Percentiles rank a stretch among this genome's conserved stretches.
These are phyloP conservation scores for Coemansia sp. DNA, from an alignment of 192 early-diverging fungal species.

Conservation along the genomic window DNA sequence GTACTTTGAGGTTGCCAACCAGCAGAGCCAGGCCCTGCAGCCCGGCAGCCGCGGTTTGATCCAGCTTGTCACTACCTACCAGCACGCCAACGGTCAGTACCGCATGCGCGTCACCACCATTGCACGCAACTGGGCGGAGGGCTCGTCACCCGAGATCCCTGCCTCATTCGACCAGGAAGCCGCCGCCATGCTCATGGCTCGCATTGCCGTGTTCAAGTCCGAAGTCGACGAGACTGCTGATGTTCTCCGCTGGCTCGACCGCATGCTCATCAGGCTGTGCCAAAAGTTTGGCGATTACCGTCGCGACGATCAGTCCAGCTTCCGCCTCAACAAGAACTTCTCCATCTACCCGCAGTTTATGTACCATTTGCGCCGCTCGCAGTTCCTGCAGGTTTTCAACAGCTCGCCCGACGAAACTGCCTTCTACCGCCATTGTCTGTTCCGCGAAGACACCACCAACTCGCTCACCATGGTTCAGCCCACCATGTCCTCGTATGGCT, in stretches of 20 bases:
- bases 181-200: conserved; percentile 93
- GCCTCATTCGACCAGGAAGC: conserved; percentile 98
- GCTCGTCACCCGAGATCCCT: conserved; percentile 76
- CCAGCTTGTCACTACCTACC: conserved; percentile 95
- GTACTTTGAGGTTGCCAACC: conserved; percentile 96
- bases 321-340: conserved; percentile 88
- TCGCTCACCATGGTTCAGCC: conserved; percentile 99
- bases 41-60: conserved; percentile 84
- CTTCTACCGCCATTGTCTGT: conserved; percentile 79
- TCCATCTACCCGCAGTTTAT: conserved; percentile 99
- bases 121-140: conserved; percentile 83
- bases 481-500: conserved; percentile 87
- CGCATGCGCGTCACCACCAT: conserved; percentile 94
- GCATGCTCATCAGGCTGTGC: conserved; percentile 98
- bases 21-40: conserved; percentile 74
- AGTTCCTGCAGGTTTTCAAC: conserved; percentile 99
- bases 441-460: conserved; percentile 93
- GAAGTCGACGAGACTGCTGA: conserved; percentile 97
- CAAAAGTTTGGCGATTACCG: conserved; percentile 95
- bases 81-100: conserved; percentile 87
- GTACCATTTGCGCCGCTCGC: conserved; percentile 95
- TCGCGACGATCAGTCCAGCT: conserved; percentile 91
- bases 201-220: conserved; percentile 94
- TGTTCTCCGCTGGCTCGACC: conserved; percentile 95
- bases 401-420: conserved; percentile 98